phyloP scores from a whole-genome alignment of 2,329 filamentous ascomycete genomes.

The Curvularia spicifera region DNA sequence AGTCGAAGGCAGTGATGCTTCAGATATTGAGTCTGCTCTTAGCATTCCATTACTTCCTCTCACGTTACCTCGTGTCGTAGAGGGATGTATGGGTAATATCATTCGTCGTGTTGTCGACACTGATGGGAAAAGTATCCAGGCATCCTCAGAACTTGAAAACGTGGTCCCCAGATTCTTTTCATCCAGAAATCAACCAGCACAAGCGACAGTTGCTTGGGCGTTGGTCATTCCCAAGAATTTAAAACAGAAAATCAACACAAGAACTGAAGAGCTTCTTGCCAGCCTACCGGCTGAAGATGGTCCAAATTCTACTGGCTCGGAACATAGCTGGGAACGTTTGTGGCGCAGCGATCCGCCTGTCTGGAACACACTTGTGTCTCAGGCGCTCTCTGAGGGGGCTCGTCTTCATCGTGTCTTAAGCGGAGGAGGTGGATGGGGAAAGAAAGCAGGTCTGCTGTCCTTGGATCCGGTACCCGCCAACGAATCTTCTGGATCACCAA shows the following conservation, averaged over 20 bases:
- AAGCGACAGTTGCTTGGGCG: slow-evolving; percentile 74
- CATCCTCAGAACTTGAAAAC: slow-evolving; percentile 73
- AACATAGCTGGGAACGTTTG: slow-evolving; percentile 22
- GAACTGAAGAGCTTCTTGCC: slow-evolving; percentile 18
- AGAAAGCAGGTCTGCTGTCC: slow-evolving; percentile 78
- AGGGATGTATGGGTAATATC: slow-evolving; percentile 78
- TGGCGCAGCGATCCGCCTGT: slow-evolving; percentile 31
- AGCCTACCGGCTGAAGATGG: slow-evolving; percentile 1
- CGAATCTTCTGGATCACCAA: slow-evolving; percentile 3
- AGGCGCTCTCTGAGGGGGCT: slow-evolving; percentile 40
- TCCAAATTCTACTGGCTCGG: slow-evolving; percentile 1
- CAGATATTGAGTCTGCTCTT: slow-evolving; percentile 22
- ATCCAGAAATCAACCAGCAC: slow-evolving; percentile 46
- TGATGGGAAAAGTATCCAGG: slow-evolving; percentile 59
- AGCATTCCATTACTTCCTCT: slow-evolving; percentile 66
- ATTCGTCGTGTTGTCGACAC: slow-evolving; percentile 66
- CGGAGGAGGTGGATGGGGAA: slow-evolving; percentile 84
- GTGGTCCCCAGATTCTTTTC: slow-evolving; percentile 67
- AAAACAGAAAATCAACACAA: not conserved
- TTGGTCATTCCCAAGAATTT: slow-evolving; percentile 61
- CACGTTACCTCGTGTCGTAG: slow-evolving; percentile 67
- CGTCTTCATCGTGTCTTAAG: slow-evolving; percentile 66
- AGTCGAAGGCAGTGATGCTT: not conserved
- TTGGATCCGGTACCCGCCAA: slow-evolving; percentile 65
- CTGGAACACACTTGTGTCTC: slow-evolving; percentile 30